Percentiles rank a stretch among this genome's conserved stretches.
phyloP scores from a whole-genome alignment of 345 rosid genomes.

The Boechera divaricarpa region DNA sequence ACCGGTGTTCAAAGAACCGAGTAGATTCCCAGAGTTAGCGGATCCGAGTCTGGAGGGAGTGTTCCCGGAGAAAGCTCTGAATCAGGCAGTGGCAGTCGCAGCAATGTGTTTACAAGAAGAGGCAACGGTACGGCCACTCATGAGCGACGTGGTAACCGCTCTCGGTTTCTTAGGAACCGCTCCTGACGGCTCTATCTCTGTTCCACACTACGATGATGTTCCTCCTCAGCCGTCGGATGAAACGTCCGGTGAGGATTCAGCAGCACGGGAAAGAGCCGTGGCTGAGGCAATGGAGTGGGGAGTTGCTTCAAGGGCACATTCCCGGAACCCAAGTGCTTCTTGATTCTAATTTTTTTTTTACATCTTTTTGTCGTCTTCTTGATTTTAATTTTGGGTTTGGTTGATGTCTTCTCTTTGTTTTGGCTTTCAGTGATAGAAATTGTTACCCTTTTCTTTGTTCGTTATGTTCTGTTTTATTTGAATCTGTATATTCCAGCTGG shows the following conservation, averaged over 20 bases:
- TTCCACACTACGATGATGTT: slow-evolving; percentile 41
- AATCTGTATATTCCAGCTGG: slow-evolving; percentile 42
- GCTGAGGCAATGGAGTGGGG: slow-evolving; percentile 80
- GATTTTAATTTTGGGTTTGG: slow-evolving; percentile 22
- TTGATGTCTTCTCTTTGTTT: neutral
- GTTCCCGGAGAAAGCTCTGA: slow-evolving; percentile 64
- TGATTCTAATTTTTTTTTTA: neutral
- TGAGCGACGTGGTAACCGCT: slow-evolving; percentile 78
- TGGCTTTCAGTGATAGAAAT: slow-evolving; percentile 35
- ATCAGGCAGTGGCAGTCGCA: slow-evolving; percentile 82
- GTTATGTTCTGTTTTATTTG: slow-evolving; percentile 26
- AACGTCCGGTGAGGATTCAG: slow-evolving; percentile 29
- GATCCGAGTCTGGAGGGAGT: slow-evolving; percentile 69
- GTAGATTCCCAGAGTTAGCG: slow-evolving; percentile 61
- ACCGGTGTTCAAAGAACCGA: slow-evolving; percentile 76
- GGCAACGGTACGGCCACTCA: slow-evolving; percentile 68
- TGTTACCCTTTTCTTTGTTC: slow-evolving; percentile 2
- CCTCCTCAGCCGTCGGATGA: slow-evolving; percentile 20
- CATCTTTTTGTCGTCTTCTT: neutral
- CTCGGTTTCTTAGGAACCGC: slow-evolving; percentile 69
- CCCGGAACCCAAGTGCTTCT: slow-evolving; percentile 47
- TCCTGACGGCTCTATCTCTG: slow-evolving; percentile 42
- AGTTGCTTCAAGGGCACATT: slow-evolving; percentile 51
- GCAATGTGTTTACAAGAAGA: slow-evolving; percentile 94
- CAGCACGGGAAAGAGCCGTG: slow-evolving; percentile 55